Evolutionary conservation across 192 early-diverging fungal species (phyloP).

Genomic region (Coemansia sp.): DNA sequence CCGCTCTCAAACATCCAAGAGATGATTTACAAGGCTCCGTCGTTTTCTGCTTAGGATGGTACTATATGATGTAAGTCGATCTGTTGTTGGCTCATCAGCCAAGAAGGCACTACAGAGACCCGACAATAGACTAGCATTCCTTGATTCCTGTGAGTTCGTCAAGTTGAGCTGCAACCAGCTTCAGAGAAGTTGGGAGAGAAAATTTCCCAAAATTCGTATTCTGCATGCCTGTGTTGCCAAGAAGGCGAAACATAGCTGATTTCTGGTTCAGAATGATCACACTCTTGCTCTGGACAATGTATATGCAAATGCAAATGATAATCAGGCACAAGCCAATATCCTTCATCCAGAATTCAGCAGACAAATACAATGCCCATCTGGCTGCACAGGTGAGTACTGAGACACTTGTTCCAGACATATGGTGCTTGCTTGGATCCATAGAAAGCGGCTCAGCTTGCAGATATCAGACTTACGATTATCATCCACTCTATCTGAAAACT

Average conservation of each 20-base stretch:
- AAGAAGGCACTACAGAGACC: slow-evolving; percentile 15
- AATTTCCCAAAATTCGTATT: neutral
- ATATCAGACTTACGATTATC: neutral
- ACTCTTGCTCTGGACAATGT: neutral
- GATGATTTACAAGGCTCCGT: too few relatives aligned
- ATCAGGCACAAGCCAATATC: too few relatives aligned
- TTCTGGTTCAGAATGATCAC: neutral
- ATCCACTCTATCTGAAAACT: slow-evolving; percentile 7
- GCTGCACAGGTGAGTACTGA: neutral
- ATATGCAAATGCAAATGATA: neutral
- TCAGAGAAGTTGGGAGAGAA: neutral
- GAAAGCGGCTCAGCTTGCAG: neutral
- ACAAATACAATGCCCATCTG: neutral
- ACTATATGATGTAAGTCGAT: too few relatives aligned
- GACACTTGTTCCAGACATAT: neutral
- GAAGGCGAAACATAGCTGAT: neutral
- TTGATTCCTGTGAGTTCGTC: slow-evolving; percentile 4
- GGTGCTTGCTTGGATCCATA: slow-evolving; percentile 14
- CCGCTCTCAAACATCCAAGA: too few relatives aligned
- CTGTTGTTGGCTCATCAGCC: too few relatives aligned
- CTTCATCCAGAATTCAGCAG: neutral
- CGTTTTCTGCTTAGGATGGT: too few relatives aligned
- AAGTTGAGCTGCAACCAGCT: neutral
- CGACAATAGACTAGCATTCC: slow-evolving; percentile 6
- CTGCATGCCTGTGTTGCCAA: slow-evolving; percentile 6